A percentile compares a stretch with the other conserved stretches of the same genome.
Evolutionary conservation across 1,284 basidiomycete species (phyloP).

Genomic region (Ceratobasidium theobromae): DNA sequence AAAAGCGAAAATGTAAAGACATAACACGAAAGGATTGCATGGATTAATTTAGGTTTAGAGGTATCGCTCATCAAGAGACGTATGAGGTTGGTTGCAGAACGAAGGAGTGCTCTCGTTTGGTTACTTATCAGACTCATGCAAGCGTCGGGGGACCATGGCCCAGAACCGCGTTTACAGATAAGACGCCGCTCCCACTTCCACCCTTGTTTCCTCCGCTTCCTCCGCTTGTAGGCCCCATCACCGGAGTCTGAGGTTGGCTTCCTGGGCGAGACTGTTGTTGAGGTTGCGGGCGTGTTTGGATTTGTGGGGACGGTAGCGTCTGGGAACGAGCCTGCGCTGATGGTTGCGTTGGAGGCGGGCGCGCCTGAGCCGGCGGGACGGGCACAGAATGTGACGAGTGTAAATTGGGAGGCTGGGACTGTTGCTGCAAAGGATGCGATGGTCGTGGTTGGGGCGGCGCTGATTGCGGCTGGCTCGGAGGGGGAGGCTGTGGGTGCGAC

Average conservation of each 20-base stretch:
- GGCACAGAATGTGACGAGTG: background rate
- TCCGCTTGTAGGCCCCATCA: background rate
- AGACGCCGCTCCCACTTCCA: background rate
- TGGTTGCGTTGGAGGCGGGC: too few relatives aligned
- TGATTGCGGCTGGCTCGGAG: too few relatives aligned
- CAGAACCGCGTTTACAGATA: background rate
- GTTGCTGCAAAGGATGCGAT: background rate
- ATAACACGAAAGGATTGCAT: background rate
- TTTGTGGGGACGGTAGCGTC: background rate
- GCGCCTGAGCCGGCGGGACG: background rate
- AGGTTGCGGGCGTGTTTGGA: background rate
- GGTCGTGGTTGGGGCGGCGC: background rate
- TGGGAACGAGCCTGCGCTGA: background rate
- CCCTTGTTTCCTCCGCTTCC: background rate
- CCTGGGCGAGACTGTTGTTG: background rate
- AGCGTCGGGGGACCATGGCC: background rate
- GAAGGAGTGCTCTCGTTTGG: background rate
- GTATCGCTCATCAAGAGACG: background rate
- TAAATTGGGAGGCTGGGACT: background rate
- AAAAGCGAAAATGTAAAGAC: too few relatives aligned
- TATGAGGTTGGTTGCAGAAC: too few relatives aligned
- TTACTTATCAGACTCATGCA: background rate
- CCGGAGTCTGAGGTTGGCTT: slow-evolving; percentile 23
- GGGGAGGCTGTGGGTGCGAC: background rate
- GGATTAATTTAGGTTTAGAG: background rate